Percentiles rank a stretch among this genome's conserved stretches.
Conservation (phyloP, 139 green algal species). For the Nannochloris sp. region DNA sequence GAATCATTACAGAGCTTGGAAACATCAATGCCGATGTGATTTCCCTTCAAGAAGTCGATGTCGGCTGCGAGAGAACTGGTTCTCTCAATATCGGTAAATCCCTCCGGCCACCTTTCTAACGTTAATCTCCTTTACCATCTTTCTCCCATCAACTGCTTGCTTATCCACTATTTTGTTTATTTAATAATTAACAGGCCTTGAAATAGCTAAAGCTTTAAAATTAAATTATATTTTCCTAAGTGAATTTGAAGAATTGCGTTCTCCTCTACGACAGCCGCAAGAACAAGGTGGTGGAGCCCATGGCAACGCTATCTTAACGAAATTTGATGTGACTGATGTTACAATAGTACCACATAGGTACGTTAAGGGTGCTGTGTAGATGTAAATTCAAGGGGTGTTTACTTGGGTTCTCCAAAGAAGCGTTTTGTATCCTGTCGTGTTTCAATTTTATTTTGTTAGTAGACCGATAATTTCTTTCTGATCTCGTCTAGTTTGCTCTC, state of each 20-base stretch:
- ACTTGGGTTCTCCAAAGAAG: too few relatives aligned
- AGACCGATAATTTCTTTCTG: too few relatives aligned
- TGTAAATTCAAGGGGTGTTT: neutral
- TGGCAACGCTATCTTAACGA: constrained; percentile 76
- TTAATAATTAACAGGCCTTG: too few relatives aligned
- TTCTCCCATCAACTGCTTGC: neutral
- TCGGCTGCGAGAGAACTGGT: constrained; percentile 63
- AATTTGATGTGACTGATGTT: constrained; percentile 44
- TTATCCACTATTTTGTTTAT: neutral
- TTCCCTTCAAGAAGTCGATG: constrained; percentile 74
- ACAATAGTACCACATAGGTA: constrained; percentile 41
- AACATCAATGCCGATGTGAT: constrained; percentile 64
- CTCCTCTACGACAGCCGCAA: constrained; percentile 22
- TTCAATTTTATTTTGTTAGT: too few relatives aligned
- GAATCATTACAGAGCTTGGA: constrained; percentile 61
- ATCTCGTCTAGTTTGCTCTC: too few relatives aligned
- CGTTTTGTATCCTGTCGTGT: neutral
- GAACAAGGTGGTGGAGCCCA: constrained; percentile 75
- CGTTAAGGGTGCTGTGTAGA: neutral
- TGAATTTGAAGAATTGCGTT: constrained; percentile 81
- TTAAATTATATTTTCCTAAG: constrained; percentile 72
- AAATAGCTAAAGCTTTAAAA: constrained; percentile 58
- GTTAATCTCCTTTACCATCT: neutral
- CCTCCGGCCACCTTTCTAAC: neutral
- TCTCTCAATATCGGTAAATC: constrained; percentile 26